Percentiles rank a stretch among this genome's conserved stretches.
Conservation (phyloP, 352 stramenopile species). For the Peronospora destructor region DNA sequence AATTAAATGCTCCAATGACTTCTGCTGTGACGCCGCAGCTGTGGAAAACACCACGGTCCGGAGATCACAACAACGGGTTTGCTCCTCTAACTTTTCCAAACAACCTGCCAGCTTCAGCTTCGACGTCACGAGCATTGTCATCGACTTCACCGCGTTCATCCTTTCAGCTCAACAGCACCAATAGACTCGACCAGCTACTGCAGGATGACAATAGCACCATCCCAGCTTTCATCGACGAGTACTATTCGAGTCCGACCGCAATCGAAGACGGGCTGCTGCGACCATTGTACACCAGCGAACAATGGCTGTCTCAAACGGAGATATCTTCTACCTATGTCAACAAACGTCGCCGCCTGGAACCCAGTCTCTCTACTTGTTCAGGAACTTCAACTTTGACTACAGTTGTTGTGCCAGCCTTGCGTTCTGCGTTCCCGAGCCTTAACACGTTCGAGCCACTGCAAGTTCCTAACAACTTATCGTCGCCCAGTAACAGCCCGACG, state of each 20-base stretch:
- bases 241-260: slow-evolving; percentile 45
- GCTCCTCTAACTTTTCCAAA: slow-evolving; percentile 29
- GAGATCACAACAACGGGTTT: slow-evolving; percentile 14
- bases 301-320: slow-evolving; percentile 15
- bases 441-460: slow-evolving; percentile 12
- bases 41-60: slow-evolving; percentile 10
- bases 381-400: slow-evolving; percentile 4
- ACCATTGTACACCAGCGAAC: slow-evolving; percentile 24
- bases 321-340: slow-evolving; percentile 19
- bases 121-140: slow-evolving; percentile 1
- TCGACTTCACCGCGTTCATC: slow-evolving; percentile 6
- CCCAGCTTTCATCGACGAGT: slow-evolving; percentile 34
- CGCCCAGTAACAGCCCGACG: slow-evolving; percentile 6
- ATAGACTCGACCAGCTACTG: slow-evolving; percentile 48
- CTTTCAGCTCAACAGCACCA: slow-evolving; percentile 17
- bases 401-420: slow-evolving; percentile 3
- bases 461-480: slow-evolving; percentile 15
- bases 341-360: slow-evolving; percentile 21
- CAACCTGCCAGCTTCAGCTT: slow-evolving; percentile 17
- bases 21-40: background rate
- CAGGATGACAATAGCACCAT: slow-evolving; percentile 48
- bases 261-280: slow-evolving; percentile 45
- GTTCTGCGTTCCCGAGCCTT: background rate
- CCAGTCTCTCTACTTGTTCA: background rate
- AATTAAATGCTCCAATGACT: slow-evolving; percentile 1